Evolutionary conservation across 2,329 filamentous ascomycete species (phyloP).

Genomic region (Monilinia fructigena): DNA sequence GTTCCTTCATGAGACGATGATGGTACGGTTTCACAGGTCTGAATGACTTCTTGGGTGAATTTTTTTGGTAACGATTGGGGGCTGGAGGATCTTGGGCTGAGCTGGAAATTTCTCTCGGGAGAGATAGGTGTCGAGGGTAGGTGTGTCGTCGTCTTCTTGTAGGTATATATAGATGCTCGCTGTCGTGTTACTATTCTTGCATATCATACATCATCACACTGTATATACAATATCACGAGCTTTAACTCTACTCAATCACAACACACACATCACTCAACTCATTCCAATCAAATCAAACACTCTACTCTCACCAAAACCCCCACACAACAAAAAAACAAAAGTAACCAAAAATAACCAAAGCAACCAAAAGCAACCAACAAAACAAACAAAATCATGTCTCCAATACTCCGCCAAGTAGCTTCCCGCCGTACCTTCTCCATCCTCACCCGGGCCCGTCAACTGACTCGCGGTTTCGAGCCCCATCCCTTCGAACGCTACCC

Average conservation of each 20-base stretch:
- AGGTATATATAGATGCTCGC: neutral
- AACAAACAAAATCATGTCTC: constrained; percentile 15
- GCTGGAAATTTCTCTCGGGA: neutral
- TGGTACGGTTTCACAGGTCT: constrained; percentile 1
- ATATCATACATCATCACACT: neutral
- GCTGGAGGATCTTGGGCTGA: neutral
- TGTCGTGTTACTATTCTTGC: constrained; percentile 1
- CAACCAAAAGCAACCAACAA: neutral
- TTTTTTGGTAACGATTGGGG: neutral
- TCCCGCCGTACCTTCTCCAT: constrained; percentile 21
- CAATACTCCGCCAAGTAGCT: constrained; percentile 16
- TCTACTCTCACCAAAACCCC: neutral
- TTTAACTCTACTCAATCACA: constrained; percentile 12
- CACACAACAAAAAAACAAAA: neutral
- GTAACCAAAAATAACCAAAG: neutral
- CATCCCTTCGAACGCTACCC: constrained; percentile 21
- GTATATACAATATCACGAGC: constrained; percentile 3
- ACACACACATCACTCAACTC: neutral
- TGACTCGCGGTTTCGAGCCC: constrained; percentile 18
- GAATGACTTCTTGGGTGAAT: no score
- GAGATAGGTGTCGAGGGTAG: neutral
- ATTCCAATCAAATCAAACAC: neutral
- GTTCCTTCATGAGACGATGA: neutral
- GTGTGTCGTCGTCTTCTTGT: neutral
- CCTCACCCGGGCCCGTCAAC: constrained; percentile 10